Evolutionary conservation across 768 basidiomycete genomes (phyloP).

Genomic region (Dioszegia crocea): DNA sequence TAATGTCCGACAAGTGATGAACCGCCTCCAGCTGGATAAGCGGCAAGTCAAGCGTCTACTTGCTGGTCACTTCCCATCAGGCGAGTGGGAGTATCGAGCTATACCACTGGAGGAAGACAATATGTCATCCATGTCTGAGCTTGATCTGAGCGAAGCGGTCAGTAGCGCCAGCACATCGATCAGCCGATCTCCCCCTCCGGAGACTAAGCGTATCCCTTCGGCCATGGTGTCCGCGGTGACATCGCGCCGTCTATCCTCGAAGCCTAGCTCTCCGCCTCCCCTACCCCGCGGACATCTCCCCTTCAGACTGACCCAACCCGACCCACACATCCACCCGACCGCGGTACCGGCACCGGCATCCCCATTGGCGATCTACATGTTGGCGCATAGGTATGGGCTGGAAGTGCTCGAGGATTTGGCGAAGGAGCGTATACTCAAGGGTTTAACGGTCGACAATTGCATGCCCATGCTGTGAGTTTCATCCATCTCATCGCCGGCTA

Average conservation of each 20-base stretch:
- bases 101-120: conserved; percentile 50
- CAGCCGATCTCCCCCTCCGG: conserved; percentile 6
- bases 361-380: conserved; percentile 69
- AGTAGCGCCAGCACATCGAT: conserved; percentile 21
- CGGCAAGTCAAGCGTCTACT: conserved; percentile 51
- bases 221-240: background rate
- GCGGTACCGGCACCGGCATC: conserved; percentile 63
- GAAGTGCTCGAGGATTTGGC: conserved; percentile 64
- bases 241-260: conserved; percentile 1
- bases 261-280: background rate
- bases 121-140: conserved; percentile 26
- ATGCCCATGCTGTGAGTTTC: conserved; percentile 69
- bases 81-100: conserved; percentile 68
- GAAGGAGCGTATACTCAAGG: conserved; percentile 67
- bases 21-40: conserved; percentile 66
- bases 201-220: background rate
- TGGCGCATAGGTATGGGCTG: conserved; percentile 71
- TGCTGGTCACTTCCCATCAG: no score
- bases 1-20: conserved; percentile 64
- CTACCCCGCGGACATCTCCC: background rate
- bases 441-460: conserved; percentile 62
- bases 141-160: conserved; percentile 48
- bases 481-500: no score
- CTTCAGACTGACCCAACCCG: conserved; percentile 49
- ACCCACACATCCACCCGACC: conserved; percentile 71